Conservation (phyloP, 768 basidiomycete genomes). For the Suillus tomentosus region DNA sequence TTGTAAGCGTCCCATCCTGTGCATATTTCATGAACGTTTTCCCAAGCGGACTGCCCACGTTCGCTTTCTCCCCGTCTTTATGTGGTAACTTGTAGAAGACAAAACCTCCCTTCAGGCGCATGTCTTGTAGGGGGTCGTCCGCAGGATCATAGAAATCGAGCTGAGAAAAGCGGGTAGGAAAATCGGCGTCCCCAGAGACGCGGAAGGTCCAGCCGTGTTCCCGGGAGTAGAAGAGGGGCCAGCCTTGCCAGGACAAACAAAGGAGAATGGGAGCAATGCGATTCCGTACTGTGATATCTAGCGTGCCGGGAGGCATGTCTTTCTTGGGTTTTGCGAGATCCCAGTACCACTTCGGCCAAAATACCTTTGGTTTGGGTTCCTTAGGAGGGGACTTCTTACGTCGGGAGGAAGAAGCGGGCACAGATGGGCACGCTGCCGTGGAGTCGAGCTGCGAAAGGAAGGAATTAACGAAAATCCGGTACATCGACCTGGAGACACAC, state of each 20-base stretch:
- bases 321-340: slow-evolving; percentile 79
- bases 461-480: slow-evolving; percentile 13
- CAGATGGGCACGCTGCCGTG: slow-evolving; percentile 4
- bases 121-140: slow-evolving; percentile 60
- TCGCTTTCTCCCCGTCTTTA: slow-evolving; percentile 91
- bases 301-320: slow-evolving; percentile 62
- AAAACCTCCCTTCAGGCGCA: slow-evolving; percentile 49
- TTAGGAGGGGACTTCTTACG: slow-evolving; percentile 35
- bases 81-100: slow-evolving; percentile 93
- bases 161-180: slow-evolving; percentile 46
- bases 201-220: slow-evolving; percentile 93
- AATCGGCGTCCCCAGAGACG: slow-evolving; percentile 52
- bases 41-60: slow-evolving; percentile 90
- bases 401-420: slow-evolving; percentile 9
- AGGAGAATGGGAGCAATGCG: slow-evolving; percentile 84
- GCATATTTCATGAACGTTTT: slow-evolving; percentile 90
- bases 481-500: slow-evolving; percentile 19
- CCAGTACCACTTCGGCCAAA: slow-evolving; percentile 99
- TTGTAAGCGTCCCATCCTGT: slow-evolving; percentile 83
- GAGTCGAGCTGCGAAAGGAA: slow-evolving; percentile 60
- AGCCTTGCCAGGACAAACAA: slow-evolving; percentile 82
- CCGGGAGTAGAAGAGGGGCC: slow-evolving; percentile 82
- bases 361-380: slow-evolving; percentile 45
- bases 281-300: slow-evolving; percentile 85
- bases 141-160: slow-evolving; percentile 63